Evolutionary conservation across 2,329 filamentous ascomycete species (phyloP), one percentile per base, ranked within the genome.

Genomic region (Phyllosticta citriasiana): DNA sequence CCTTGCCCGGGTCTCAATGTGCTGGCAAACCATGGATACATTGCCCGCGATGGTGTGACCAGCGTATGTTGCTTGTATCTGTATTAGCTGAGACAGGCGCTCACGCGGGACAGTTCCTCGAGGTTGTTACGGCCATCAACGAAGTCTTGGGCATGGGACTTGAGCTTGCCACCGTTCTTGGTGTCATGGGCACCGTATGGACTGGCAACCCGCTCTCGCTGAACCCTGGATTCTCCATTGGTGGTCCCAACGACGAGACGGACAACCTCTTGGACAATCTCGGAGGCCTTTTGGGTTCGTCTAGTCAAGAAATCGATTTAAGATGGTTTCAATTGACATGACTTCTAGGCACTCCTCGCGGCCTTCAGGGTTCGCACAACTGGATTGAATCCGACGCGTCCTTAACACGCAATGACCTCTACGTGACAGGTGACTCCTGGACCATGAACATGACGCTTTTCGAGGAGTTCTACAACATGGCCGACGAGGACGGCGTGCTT

Each of bases 301-400:
- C 7, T 61, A 67, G 63, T 25, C 65, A 63, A 24, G 25, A 3
- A 30, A 16, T 16, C 14, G 3, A n/a, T 4, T 16, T 16, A 7
- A n/a, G 40, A n/a, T 47, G 6, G 63, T 66, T 55, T 54, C 57
- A 4, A 63, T 50, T 57, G 25, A 61, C 40, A 19, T 47, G 12
- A 5, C 2, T 19, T 19, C 1, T 33, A 67, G 76, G 77, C 2
- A 73, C 72, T 16, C 79, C 79, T 0, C 75, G 76, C 52, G 80
- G 80, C 4, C 73, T 84, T 2, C 70, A 70, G 14, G 78, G 78
- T n/a, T 78, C 77, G 2, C 82, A 84, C 68, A 82, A 83, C 67
- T 77, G 79, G 60, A 79, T 82, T 65, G 82, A 84, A 71, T 72
- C 77, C 0, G 82, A 84, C 68, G 78, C 73, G 0, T 83, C 80